Evolutionary conservation across 768 basidiomycete species (phyloP), one percentile per base, ranked within the genome.

Genomic region (Trametes cingulata): DNA sequence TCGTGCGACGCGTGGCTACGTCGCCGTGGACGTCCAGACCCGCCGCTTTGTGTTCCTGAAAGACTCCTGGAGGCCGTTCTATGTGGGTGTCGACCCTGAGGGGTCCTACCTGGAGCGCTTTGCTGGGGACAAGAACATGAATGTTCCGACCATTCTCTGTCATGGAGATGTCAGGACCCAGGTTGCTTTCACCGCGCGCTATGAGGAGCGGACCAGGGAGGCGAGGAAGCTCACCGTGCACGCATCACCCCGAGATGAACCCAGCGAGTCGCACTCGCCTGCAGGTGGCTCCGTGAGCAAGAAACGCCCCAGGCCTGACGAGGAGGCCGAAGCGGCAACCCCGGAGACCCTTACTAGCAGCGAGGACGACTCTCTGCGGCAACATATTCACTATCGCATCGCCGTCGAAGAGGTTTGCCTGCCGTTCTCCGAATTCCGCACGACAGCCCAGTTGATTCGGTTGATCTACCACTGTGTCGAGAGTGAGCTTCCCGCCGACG

Each of bases 41-140:
- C 35, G 45, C n/a, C 41, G 45, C 17, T 52, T 65, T n/a, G 56
- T 52, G n/a, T 65, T 58, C 37, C 27, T 65, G 24, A 62, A 62
- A 49, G 64, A 65, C 56, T 50, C 47, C 3, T 65, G 64, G 64
- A 40, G 60, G 6, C 37, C 37, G 1, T 52, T n/a, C 35, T 54
- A 52, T 7, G 17, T 10, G 6, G 49, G 15, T 17, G 33, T 53
- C 8, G 24, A 42, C 12, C 29, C 35, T 9, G 64, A 65, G 24
- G 53, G 60, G 7, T 41, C 50, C 22, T 55, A 59, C 5, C 42
- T 57, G 22, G 9, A 14, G 19, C 13, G 20, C 7, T 41, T 65
- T 27, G 41, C 50, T 17, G 9, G 29, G 25, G 19, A 37, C 19
- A 2, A 20, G 5, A 10, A 36, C 17, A 22, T 20, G 5, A 8